Base-by-base conservation (phyloP, 768 basidiomycete species). In the Macrolepiota dolichaula region DNA sequence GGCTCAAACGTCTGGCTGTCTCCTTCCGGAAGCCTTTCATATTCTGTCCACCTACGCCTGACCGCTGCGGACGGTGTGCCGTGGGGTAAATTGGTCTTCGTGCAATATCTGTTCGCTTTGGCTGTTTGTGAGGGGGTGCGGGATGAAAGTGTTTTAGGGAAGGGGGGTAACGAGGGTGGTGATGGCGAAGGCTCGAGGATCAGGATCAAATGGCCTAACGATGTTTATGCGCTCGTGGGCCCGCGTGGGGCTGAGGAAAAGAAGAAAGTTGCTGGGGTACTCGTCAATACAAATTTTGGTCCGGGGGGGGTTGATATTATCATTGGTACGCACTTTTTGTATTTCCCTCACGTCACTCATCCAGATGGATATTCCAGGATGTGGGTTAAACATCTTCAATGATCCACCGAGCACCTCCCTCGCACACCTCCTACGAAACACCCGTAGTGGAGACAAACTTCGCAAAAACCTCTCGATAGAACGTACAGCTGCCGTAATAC, bases 141-240 rank as follows among this genome's bases (percentile, higher is more conserved):
- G 87, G 52, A 81, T 86, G 1, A 74, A 76, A 1, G 75, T 67
- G 10, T 79, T 87, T n/a, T 77, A 88, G 0, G 84, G 80, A 62
- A 78, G 75, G 54, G 68, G 67, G 50, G 60, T 63, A 15, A 87
- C 84, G 12, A 74, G 84, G 59, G 40, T 24, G 59, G 46, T 5
- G 59, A 50, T n/a, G 59, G 59, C 15, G 52, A 61, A 38, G 59
- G 52, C 4, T 61, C 44, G 2, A 78, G 78, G 13, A 83, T 97
- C 11, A 80, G 87, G 42, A 76, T 98, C 25, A 98, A 98, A 72
- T 98, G 97, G 97, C 97, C 96, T 19, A 98, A 98, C 68, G 97
- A 98, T 67, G 77, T 99, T 3, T 98, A 98, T 67, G 90, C 87
- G 1, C 79, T 86, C 42, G 77, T 80, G 42, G 85, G 77, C 36